Base-by-base conservation (phyloP, 139 green algal genomes). In the Picochlorum sp. region DNA sequence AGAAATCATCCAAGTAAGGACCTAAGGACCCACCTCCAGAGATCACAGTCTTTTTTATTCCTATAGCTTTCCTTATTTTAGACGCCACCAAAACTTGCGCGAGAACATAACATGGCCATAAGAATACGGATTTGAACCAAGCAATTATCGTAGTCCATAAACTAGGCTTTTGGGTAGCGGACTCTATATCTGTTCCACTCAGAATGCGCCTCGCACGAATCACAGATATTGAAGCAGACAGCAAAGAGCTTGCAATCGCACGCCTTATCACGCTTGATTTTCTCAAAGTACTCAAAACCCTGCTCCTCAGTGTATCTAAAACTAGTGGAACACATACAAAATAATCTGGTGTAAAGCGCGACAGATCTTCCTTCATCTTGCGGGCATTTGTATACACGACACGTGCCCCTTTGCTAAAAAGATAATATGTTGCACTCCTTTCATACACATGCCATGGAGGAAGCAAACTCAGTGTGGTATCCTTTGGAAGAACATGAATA, bases 371-470 rank as follows among this genome's bases (percentile, higher is more conserved):
- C 40, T 74, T 81, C 64, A 97, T 88, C 5, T 72, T 74, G 16
- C 76, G 74, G 41, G 96, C 79, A 58, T 64, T 89, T 36, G 69
- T 90, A 78, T 90, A 95, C 8, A 94, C 76, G 54, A 80, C 67
- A 16, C 33, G 54, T 20, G 43, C 57, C 22, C 73, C 86, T 5
- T 56, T 32, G 28, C 29, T 65, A 57, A 82, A 68, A 13, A 87
- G 55, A 44, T 79, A 92, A 33, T 72, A 72, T 24, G 62, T 68
- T 25, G n/a, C 45, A 18, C 72, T 73, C 26, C 84, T 73, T 75
- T 89, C 81, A 55, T 96, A 95, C 69, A 97, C 93, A 73, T 96
- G 89, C 90, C 90, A 97, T 3, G 89, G 83, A 16, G 90, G 90
- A 69, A 97, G 78, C 58, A 97, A 70, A 35, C 59, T 82, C 39